These are phyloP conservation scores for Globisporangium rhizosaccharum DNA, from an alignment of 352 stramenopile genomes.

Conservation along the genomic window DNA sequence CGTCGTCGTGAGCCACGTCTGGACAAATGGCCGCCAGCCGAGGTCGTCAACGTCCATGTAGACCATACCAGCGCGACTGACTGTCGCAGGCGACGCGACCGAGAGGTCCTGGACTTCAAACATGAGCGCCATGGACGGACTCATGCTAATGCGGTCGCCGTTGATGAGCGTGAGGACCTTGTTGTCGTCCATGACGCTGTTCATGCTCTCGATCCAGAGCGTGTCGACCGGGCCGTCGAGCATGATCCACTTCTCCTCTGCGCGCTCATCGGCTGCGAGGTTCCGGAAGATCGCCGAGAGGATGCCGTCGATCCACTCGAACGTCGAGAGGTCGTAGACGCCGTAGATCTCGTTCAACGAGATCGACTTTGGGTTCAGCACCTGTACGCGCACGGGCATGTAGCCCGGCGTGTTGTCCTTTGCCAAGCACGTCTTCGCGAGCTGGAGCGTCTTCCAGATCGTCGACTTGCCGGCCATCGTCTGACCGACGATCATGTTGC, in stretches of 20 bases:
- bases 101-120: conserved; percentile 95
- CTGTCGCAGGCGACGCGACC: conserved; percentile 91
- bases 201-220: conserved; percentile 89
- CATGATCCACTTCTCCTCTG: conserved; percentile 87
- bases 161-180: conserved; percentile 87
- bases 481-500: conserved; percentile 92
- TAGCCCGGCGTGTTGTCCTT: conserved; percentile 72
- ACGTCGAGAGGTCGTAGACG: conserved; percentile 85
- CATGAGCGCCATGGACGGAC: conserved; percentile 83
- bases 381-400: conserved; percentile 80
- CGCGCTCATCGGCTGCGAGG: conserved; percentile 66
- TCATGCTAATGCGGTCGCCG: conserved; percentile 85
- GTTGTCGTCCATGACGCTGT: conserved; percentile 88
- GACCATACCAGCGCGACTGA: conserved; percentile 91
- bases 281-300: conserved; percentile 79
- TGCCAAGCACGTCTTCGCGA: conserved; percentile 66
- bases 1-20: conserved; percentile 66
- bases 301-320: conserved; percentile 86
- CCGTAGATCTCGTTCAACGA: conserved; percentile 88
- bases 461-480: conserved; percentile 89
- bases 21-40: conserved; percentile 71
- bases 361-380: conserved; percentile 88
- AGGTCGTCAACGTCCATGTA: conserved; percentile 90
- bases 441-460: conserved; percentile 78
- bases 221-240: conserved; percentile 84